Conservation (phyloP, 1,284 basidiomycete species). For the Termitomyces sp. region DNA sequence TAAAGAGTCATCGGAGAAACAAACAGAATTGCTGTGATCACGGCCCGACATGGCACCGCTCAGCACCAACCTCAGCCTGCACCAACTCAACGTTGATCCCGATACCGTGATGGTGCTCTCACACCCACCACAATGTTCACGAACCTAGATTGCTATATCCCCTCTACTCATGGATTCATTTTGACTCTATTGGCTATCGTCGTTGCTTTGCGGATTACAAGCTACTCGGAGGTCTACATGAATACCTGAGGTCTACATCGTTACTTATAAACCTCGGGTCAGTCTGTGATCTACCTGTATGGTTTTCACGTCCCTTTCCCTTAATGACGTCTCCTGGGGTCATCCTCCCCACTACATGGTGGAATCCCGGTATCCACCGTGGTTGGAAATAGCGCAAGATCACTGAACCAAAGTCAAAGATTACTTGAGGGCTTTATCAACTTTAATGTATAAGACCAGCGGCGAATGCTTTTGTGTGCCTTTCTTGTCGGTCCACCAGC, state of each 20-base stretch:
- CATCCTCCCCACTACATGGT: conserved; percentile 36
- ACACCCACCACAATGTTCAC: not conserved
- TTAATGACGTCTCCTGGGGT: conserved; percentile 33
- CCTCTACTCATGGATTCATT: not conserved
- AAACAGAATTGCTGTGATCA: no score
- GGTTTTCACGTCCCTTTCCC: conserved; percentile 34
- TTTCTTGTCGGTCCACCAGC: conserved; percentile 32
- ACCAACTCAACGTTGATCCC: no score
- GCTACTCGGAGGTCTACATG: conserved; percentile 15
- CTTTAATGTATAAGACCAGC: conserved; percentile 38
- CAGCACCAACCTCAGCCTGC: no score
- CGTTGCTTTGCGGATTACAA: conserved; percentile 14
- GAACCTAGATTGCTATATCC: not conserved
- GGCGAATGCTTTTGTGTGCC: conserved; percentile 42
- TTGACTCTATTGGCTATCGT: conserved; percentile 1
- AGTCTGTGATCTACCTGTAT: conserved; percentile 33
- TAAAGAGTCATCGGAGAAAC: no score
- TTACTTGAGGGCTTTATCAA: conserved; percentile 11
- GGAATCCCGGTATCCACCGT: conserved; percentile 37
- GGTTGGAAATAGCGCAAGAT: conserved; percentile 33
- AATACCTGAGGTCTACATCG: no score
- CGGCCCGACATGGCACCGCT: no score
- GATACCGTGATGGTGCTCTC: not conserved
- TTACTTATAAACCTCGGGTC: no score
- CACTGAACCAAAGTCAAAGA: not conserved